A percentile compares a stretch with the other conserved stretches of the same genome.
Evolutionary conservation across 352 stramenopile genomes (phyloP).

Genomic region (Hyaloperonospora brassicae): DNA sequence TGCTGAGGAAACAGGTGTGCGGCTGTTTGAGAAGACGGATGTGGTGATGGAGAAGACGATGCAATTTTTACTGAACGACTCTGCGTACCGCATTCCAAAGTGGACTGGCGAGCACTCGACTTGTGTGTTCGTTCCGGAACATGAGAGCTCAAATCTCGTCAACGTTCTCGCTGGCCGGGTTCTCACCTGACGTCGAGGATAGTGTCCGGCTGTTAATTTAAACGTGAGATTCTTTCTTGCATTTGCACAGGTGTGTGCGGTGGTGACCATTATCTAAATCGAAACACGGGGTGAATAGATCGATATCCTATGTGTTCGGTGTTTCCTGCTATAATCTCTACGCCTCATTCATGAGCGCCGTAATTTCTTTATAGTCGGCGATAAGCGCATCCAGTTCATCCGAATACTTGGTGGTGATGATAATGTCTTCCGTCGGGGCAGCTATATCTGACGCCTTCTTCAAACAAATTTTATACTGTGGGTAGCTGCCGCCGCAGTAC

Average conservation of each 20-base stretch:
- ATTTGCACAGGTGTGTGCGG: background rate
- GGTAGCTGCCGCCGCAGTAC: conserved; percentile 45
- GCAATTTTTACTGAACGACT: conserved; percentile 51
- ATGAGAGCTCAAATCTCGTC: conserved; percentile 66
- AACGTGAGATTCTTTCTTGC: conserved; percentile 2
- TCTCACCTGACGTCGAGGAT: conserved; percentile 24
- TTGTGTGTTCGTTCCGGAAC: conserved; percentile 57
- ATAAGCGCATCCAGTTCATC: conserved; percentile 58
- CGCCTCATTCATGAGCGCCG: conserved; percentile 52
- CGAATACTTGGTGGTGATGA: conserved; percentile 60
- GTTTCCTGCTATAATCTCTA: conserved; percentile 12
- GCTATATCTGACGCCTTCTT: conserved; percentile 32
- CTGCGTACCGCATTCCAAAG: conserved; percentile 42
- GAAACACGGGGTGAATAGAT: conserved; percentile 15
- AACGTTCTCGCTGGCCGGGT: conserved; percentile 67
- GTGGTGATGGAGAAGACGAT: conserved; percentile 70
- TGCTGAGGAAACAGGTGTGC: conserved; percentile 55
- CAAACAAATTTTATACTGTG: conserved; percentile 64
- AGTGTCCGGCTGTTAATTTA: conserved; percentile 16
- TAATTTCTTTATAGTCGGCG: conserved; percentile 71
- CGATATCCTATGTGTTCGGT: conserved; percentile 26
- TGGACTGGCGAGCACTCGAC: conserved; percentile 55
- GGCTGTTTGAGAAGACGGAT: conserved; percentile 68
- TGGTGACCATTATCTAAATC: background rate
- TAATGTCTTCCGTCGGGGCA: conserved; percentile 42